phyloP scores from a whole-genome alignment of 352 stramenopile species.

The Globisporangium nunn region DNA sequence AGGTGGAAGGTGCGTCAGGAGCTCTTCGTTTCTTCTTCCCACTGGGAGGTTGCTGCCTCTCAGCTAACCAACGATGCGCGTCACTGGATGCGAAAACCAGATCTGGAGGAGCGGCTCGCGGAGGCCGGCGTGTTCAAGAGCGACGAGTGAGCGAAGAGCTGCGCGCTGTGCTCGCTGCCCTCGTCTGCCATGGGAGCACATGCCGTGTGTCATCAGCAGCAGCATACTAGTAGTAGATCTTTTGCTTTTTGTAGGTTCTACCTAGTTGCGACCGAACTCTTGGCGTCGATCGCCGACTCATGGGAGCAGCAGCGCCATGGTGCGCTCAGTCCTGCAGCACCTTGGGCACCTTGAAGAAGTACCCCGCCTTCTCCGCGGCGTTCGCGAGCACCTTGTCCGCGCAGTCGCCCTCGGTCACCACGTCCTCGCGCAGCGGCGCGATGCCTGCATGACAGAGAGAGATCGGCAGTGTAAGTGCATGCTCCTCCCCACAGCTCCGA shows the following conservation, averaged over 20 bases:
- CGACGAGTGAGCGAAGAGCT: slow-evolving; percentile 3
- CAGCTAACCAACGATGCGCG: not conserved
- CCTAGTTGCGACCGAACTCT: slow-evolving; percentile 1
- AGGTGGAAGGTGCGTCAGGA: slow-evolving; percentile 51
- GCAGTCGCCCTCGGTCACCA: slow-evolving; percentile 69
- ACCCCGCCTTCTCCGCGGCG: slow-evolving; percentile 63
- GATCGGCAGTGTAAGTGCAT: too few relatives aligned
- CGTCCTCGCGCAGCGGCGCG: slow-evolving; percentile 65
- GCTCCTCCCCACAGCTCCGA: too few relatives aligned
- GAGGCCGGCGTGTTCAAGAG: slow-evolving; percentile 64
- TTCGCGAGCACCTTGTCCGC: slow-evolving; percentile 70
- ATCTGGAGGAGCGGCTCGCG: slow-evolving; percentile 86
- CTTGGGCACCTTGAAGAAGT: slow-evolving; percentile 85
- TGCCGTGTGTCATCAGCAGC: not conserved
- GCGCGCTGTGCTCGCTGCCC: not conserved
- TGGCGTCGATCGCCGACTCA: slow-evolving; percentile 5
- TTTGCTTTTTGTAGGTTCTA: too few relatives aligned
- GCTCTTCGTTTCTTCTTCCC: too few relatives aligned
- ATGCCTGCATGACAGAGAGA: slow-evolving; percentile 10
- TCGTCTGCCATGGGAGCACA: too few relatives aligned
- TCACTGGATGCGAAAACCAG: slow-evolving; percentile 13
- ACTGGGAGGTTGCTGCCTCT: too few relatives aligned
- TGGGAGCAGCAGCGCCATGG: too few relatives aligned
- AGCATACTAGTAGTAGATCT: slow-evolving; percentile 1
- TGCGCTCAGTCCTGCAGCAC: slow-evolving; percentile 66